Evolutionary conservation across 2,329 filamentous ascomycete species (phyloP).

Genomic region (Paramyrothecium roridum): DNA sequence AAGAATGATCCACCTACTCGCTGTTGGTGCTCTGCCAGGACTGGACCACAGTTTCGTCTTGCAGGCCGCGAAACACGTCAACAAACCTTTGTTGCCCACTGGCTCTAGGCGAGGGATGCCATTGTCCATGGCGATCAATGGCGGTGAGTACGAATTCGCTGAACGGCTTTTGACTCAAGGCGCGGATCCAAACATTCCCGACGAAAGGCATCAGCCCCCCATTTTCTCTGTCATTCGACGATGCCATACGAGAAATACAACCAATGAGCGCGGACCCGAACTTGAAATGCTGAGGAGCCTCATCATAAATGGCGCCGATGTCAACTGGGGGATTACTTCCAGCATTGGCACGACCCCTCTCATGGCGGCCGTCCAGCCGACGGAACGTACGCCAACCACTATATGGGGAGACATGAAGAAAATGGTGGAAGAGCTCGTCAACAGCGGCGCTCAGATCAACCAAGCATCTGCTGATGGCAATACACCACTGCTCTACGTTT

Average conservation of each 20-base stretch:
- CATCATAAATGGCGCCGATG: neutral
- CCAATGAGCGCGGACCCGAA: neutral
- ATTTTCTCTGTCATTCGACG: neutral
- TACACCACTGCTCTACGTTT: neutral
- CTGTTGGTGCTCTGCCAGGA: no score
- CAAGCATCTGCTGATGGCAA: neutral
- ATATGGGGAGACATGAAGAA: neutral
- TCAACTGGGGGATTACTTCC: neutral
- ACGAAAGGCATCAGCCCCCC: neutral
- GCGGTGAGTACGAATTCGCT: neutral
- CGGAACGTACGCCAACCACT: neutral
- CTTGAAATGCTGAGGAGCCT: neutral
- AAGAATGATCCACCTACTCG: no score
- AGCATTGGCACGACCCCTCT: neutral
- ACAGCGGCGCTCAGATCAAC: neutral
- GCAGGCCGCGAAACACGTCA: no score
- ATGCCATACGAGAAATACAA: neutral
- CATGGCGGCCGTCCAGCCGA: neutral
- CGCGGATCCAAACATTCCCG: neutral
- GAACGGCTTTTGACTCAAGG: neutral
- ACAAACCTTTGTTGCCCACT: no score
- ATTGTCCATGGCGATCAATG: neutral
- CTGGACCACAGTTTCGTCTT: no score
- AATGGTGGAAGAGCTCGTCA: neutral
- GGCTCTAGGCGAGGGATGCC: neutral